Base-by-base conservation (phyloP, 2,329 filamentous ascomycete species). In the Cladophialophora exuberans region DNA sequence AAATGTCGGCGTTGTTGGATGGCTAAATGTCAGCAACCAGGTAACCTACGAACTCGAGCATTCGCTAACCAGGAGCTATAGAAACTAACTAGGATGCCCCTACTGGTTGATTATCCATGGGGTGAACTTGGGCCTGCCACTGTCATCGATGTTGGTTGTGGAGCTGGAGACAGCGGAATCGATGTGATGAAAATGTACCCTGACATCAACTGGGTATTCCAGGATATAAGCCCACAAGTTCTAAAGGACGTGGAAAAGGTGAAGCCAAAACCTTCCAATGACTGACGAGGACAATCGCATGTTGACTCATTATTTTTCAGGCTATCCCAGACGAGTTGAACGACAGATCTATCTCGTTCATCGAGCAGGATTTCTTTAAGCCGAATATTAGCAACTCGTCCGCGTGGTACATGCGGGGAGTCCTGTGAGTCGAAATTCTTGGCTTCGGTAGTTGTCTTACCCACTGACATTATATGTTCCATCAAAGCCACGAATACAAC, bases 81-180 rank as follows among this genome's bases (percentile, higher is more conserved):
- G 50, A 23, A 39, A 49, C 13, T 51, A 26, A 56, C 52, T 6
- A 33, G 52, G 15, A 6, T 9, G 13, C 20, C 22, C 4, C 36
- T 56, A 18, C 46, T 56, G 10, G 30, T 13, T n/a, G 55, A 57
- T 26, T 57, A 54, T 31, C 55, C 55, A 2, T 57, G 55, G 55
- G 36, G 13, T 15, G 55, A 57, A 11, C 38, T 54, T 3, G 35
- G 35, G 9, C 20, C 28, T 6, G 50, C 38, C 2, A 50, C 35
- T 2, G 55, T 57, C 6, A 25, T 57, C n/a, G 55, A 57, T 17
- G 28, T 57, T 13, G 55, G 55, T 15, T 45, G 39, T 33, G 55
- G 50, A 6, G 3, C 43, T 7, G 55, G 55, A 18, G 52, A 56
- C 38, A 56, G 52, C 17, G 52, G 52, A 6, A 38, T 51, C 11